Base-by-base conservation (phyloP, 768 basidiomycete genomes). In the Kwoniella shandongensis region DNA sequence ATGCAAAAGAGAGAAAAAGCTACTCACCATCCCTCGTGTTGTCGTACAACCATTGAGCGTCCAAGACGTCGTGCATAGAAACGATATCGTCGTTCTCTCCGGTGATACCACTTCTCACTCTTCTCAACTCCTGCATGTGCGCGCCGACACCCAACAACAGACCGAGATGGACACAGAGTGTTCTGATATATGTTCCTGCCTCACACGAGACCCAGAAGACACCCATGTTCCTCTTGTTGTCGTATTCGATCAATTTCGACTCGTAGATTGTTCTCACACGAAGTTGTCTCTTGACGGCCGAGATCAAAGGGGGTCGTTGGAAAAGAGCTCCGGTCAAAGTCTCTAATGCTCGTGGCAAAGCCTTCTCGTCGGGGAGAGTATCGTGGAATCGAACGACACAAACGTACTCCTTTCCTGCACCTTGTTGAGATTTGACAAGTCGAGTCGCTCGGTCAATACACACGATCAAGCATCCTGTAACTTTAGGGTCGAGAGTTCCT, bases 131-230 rank as follows among this genome's bases (percentile, higher is more conserved):
- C 79, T 99, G 94, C 96, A 99, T 99, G 78, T 99, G 96, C n/a
- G 93, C 96, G 22, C 96, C 96, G 26, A 98, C 94, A 60, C 96
- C 96, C 35, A 97, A 81, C 39, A 99, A 60, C 49, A 99, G 81
- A 57, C 96, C 96, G 51, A 99, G 80, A 78, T 99, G 96, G 13
- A 99, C 96, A 76, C 96, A 99, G 42, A 99, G 82, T 1, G 96
- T 99, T 75, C 96, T 88, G 64, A 81, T 81, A 71, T 82, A 82
- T 10, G 81, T 82, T 46, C 96, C 96, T 35, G 96, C 96, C 76
- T 99, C 96, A 76, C 96, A 99, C 20, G 89, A 91, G 22, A 97
- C 96, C 91, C 91, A 94, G 81, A 98, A 99, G 18, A 99, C 93
- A 38, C 84, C 91, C 51, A 99, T 84, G 71, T 96, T 93, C 49